Evolutionary conservation across 345 rosid genomes (phyloP).

Genomic region (Populus deltoides): DNA sequence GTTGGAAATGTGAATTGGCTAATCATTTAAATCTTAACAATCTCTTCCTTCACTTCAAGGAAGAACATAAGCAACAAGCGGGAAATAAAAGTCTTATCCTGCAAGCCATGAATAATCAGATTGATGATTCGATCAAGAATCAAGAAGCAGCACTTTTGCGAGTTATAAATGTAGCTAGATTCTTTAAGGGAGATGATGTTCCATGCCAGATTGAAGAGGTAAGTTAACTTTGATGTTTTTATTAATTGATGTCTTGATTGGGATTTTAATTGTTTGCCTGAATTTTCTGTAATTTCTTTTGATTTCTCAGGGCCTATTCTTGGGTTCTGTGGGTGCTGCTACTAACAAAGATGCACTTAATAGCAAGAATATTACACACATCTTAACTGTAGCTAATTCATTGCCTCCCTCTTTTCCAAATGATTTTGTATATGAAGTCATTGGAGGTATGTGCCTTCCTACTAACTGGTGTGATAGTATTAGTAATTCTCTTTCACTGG

Average conservation of each 20-base stretch:
- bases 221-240: not conserved
- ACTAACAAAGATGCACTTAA: conserved; percentile 48
- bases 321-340: conserved; percentile 54
- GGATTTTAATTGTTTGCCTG: not conserved
- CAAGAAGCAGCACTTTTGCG: conserved; percentile 49
- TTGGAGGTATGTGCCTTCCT: conserved; percentile 46
- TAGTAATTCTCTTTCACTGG: no score
- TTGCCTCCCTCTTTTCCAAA: conserved; percentile 48
- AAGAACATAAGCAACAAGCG: not conserved
- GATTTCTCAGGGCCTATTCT: conserved; percentile 35
- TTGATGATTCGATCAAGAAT: conserved; percentile 36
- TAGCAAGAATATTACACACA: conserved; percentile 58
- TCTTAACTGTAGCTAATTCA: conserved; percentile 64
- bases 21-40: not conserved
- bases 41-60: not conserved
- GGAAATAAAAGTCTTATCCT: conserved; percentile 4
- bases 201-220: conserved; percentile 34
- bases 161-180: conserved; percentile 33
- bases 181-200: conserved; percentile 30
- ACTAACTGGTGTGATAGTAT: no score
- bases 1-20: not conserved
- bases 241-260: not conserved
- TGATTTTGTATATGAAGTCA: conserved; percentile 64
- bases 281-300: not conserved
- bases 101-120: conserved; percentile 24